Conservation (phyloP, 2,329 filamentous ascomycete species). For the Penicillium sp. region DNA sequence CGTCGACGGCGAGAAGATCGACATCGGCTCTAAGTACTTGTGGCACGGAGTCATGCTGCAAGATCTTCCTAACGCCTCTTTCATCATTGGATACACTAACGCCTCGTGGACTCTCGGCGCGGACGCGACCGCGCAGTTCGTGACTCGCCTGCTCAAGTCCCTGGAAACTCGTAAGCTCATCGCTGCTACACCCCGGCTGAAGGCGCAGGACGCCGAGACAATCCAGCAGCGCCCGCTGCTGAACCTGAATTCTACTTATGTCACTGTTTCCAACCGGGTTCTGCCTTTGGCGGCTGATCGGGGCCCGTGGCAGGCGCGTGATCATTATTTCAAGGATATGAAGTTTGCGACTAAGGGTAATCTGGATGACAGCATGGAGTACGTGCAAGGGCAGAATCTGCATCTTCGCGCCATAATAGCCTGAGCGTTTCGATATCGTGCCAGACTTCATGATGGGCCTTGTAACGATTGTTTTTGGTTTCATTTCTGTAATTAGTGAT, state of each 20-base stretch:
- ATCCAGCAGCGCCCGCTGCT: constrained; percentile 34
- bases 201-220: constrained; percentile 8
- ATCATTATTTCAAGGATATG: constrained; percentile 41
- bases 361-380: constrained; percentile 35
- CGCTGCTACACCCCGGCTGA: constrained; percentile 31
- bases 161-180: constrained; percentile 28
- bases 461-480: background rate
- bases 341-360: constrained; percentile 40
- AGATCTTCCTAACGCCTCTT: constrained; percentile 44
- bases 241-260: constrained; percentile 44
- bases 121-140: constrained; percentile 43
- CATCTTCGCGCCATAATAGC: constrained; percentile 14
- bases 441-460: background rate
- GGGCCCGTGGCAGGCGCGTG: constrained; percentile 42
- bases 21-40: constrained; percentile 37
- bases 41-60: constrained; percentile 48
- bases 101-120: constrained; percentile 48
- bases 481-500: background rate
- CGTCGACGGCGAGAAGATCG: constrained; percentile 40
- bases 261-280: constrained; percentile 32
- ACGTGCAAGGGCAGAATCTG: constrained; percentile 19
- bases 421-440: background rate
- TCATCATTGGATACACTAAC: constrained; percentile 46
- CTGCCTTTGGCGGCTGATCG: constrained; percentile 41
- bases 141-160: constrained; percentile 37